Percentiles rank a stretch among this genome's conserved stretches.
These are phyloP conservation scores for Setaria italica DNA, from an alignment of 202 grass and related monocot species.

Conservation along the genomic window DNA sequence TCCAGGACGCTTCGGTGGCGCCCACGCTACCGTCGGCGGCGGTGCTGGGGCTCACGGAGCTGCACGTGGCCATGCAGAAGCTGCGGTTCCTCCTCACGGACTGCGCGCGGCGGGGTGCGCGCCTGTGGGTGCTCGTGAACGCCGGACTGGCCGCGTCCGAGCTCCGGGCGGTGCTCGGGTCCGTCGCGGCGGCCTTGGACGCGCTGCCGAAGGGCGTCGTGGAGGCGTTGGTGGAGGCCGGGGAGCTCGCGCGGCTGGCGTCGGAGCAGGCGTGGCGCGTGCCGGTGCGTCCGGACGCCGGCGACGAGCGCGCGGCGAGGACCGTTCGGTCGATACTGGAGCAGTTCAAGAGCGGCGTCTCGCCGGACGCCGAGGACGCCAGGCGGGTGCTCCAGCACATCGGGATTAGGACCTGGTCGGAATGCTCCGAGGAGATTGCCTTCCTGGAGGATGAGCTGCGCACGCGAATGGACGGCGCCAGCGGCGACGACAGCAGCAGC, in stretches of 20 bases:
- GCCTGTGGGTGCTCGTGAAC: constrained; percentile 68
- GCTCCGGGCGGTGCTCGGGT: constrained; percentile 53
- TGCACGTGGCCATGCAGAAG: constrained; percentile 90
- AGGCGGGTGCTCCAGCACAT: constrained; percentile 62
- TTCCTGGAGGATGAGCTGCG: constrained; percentile 63
- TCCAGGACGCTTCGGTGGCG: constrained; percentile 17
- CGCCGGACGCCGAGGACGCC: constrained; percentile 55
- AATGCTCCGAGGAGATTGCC: constrained; percentile 75
- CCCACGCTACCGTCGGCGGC: constrained; percentile 35
- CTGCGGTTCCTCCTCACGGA: constrained; percentile 63
- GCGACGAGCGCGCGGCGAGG: constrained; percentile 46
- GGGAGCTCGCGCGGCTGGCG: constrained; percentile 59
- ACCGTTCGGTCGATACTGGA: constrained; percentile 65
- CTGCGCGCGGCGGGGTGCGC: constrained; percentile 50
- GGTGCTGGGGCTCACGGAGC: constrained; percentile 72
- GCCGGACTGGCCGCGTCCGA: constrained; percentile 58
- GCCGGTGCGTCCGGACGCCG: constrained; percentile 42
- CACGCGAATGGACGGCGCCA: constrained; percentile 21
- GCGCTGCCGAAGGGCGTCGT: constrained; percentile 44
- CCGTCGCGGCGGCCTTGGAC: constrained; percentile 67
- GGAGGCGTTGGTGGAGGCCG: constrained; percentile 39
- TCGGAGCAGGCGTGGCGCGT: constrained; percentile 61
- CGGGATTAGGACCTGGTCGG: constrained; percentile 63
- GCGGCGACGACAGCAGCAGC: constrained; percentile 10
- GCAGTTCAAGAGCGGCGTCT: constrained; percentile 64